These are phyloP conservation scores for Stereum hirsutum DNA, from an alignment of 1,284 basidiomycete species.

Conservation along the genomic window DNA sequence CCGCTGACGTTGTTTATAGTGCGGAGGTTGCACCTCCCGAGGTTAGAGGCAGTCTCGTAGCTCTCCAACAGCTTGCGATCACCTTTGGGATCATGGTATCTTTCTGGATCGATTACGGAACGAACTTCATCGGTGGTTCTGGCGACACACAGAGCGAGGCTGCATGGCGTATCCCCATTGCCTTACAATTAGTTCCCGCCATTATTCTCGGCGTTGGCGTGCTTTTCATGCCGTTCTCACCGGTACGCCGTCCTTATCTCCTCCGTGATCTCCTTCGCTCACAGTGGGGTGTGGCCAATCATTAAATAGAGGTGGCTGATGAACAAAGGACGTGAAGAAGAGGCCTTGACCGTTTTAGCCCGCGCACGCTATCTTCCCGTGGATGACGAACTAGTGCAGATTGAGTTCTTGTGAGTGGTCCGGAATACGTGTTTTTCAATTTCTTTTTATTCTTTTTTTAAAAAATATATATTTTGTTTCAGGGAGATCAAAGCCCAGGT, in stretches of 20 bases:
- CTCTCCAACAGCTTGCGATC: slow-evolving; percentile 76
- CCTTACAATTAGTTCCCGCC: slow-evolving; percentile 69
- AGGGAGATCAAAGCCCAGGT: slow-evolving; percentile 75
- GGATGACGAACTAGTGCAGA: slow-evolving; percentile 59
- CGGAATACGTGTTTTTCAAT: too few species aligned
- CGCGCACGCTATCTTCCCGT: slow-evolving; percentile 45
- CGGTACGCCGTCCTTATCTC: slow-evolving; percentile 29
- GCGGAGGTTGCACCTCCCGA: slow-evolving; percentile 73
- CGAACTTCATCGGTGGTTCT: slow-evolving; percentile 66
- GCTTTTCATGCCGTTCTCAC: slow-evolving; percentile 65
- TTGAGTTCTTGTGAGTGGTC: slow-evolving; percentile 62
- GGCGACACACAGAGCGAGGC: slow-evolving; percentile 45
- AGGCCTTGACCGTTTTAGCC: slow-evolving; percentile 60
- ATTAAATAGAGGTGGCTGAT: slow-evolving; percentile 51
- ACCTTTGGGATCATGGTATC: slow-evolving; percentile 62
- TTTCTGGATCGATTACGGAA: slow-evolving; percentile 80
- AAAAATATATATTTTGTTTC: too few species aligned
- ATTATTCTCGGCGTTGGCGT: slow-evolving; percentile 57
- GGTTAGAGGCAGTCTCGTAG: slow-evolving; percentile 75
- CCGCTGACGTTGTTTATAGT: slow-evolving; percentile 14
- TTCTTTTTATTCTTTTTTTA: too few species aligned
- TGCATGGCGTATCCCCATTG: slow-evolving; percentile 73
- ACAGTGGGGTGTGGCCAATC: slow-evolving; percentile 1
- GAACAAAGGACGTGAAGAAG: slow-evolving; percentile 65
- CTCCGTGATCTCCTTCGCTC: not conserved